These are phyloP conservation scores for Leucosporidium yakuticum DNA, from an alignment of 768 basidiomycete genomes.

Conservation along the genomic window DNA sequence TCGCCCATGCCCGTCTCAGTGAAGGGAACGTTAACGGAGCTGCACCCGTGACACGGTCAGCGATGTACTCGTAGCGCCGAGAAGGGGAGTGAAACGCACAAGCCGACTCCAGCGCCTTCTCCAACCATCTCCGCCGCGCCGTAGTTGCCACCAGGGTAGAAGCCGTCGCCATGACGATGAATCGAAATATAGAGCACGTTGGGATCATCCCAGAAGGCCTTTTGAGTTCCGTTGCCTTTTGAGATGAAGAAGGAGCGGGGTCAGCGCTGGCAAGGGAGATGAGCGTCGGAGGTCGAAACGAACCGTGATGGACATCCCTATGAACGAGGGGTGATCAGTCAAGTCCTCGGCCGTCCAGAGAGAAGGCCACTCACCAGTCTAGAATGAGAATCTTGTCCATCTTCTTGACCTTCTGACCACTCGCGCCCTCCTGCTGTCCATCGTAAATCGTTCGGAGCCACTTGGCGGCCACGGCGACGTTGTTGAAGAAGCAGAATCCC, in stretches of 20 bases:
- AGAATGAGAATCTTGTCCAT: slow-evolving; percentile 81
- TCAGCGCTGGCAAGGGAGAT: not conserved
- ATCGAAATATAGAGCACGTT: slow-evolving; percentile 87
- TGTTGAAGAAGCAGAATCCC: slow-evolving; percentile 99
- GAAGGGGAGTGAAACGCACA: slow-evolving; percentile 49
- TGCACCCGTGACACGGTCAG: slow-evolving; percentile 42
- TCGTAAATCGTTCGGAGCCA: slow-evolving; percentile 57
- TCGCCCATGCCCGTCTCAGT: slow-evolving; percentile 80
- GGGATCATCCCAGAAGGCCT: slow-evolving; percentile 89
- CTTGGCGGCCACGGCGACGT: slow-evolving; percentile 87
- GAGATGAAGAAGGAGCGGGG: not conserved
- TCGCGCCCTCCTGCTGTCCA: slow-evolving; percentile 40
- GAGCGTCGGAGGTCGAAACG: slow-evolving; percentile 4
- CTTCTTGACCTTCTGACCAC: slow-evolving; percentile 31
- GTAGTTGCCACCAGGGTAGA: slow-evolving; percentile 89
- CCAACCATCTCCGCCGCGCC: slow-evolving; percentile 82
- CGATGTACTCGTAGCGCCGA: not conserved
- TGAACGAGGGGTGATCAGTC: slow-evolving; percentile 8
- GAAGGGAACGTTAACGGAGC: slow-evolving; percentile 96
- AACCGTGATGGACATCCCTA: slow-evolving; percentile 95
- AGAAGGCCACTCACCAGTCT: slow-evolving; percentile 67
- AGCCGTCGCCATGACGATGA: slow-evolving; percentile 91
- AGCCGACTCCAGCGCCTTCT: slow-evolving; percentile 74
- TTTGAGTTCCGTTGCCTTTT: slow-evolving; percentile 90
- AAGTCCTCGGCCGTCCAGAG: not conserved